These are phyloP conservation scores for Cicer yamashitae DNA, from an alignment of 306 rosid genomes.

Conservation along the genomic window DNA sequence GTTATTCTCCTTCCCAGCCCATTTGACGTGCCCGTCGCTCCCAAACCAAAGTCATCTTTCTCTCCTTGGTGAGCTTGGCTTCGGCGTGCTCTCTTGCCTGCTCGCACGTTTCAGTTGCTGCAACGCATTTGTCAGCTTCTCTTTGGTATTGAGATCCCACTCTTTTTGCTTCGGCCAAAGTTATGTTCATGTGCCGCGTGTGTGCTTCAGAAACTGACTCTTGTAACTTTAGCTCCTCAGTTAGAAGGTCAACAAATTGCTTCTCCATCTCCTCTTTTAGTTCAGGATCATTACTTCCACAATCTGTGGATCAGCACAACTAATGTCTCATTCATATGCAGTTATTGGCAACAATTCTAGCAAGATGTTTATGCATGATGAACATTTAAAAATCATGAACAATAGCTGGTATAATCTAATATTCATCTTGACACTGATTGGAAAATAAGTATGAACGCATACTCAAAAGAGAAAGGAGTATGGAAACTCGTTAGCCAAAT, in stretches of 20 bases:
- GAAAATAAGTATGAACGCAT: neutral
- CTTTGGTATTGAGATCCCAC: conserved; percentile 91
- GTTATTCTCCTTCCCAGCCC: conserved; percentile 86
- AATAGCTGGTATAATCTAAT: conserved; percentile 21
- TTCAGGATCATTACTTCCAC: conserved; percentile 89
- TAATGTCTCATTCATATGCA: conserved; percentile 22
- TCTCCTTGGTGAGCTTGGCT: conserved; percentile 80
- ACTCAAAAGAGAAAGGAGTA: neutral
- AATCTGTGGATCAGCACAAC: conserved; percentile 64
- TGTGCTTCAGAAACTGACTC: conserved; percentile 78
- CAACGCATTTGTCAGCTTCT: conserved; percentile 92
- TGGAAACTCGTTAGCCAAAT: neutral
- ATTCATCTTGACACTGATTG: conserved; percentile 14
- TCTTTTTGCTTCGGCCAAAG: conserved; percentile 85
- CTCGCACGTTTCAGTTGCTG: conserved; percentile 96
- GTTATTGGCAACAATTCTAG: conserved; percentile 16
- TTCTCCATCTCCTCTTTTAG: conserved; percentile 95
- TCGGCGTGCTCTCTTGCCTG: conserved; percentile 82
- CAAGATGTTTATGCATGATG: conserved; percentile 14
- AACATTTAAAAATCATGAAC: neutral
- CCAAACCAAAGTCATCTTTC: conserved; percentile 73
- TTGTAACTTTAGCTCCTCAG: conserved; percentile 90
- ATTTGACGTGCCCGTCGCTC: conserved; percentile 83
- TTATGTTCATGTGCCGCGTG: conserved; percentile 79
- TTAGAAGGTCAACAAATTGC: conserved; percentile 89